Base-by-base conservation (phyloP, 2,329 filamentous ascomycete species). In the Sporothrix pseudoabietina region DNA sequence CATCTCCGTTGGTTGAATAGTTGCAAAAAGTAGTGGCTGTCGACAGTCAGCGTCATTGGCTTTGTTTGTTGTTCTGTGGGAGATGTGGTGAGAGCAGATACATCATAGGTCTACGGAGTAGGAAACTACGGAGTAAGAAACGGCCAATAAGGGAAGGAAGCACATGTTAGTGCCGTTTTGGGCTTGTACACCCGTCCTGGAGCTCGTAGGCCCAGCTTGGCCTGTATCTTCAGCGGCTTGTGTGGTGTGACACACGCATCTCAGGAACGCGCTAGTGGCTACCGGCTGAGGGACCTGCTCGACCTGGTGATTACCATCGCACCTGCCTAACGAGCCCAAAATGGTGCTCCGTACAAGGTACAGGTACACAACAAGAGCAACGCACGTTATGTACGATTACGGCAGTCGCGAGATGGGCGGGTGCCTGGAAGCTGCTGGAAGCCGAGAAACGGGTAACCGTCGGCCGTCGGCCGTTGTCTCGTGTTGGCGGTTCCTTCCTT, bases 21-120 rank as follows among this genome's bases (percentile, higher is more conserved):
- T 39, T 30, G n/a, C 7, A 35, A 4, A 32, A 54, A 22, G 19
- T 39, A 16, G 32, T 70, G 30, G 39, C 41, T 68, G 66, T 22
- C 66, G 66, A 54, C 69, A 71, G 69, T 71, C 69, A 71, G 69
- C 69, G 69, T 71, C 69, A 57, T 59, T 26, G 26, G 44, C 66
- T 59, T 70, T 47, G 49, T 57, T 44, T 69, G 35, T 55, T 69
- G 59, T 26, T 35, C 44, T 41, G 9, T 30, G 39, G 4, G 39
- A 26, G 61, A 65, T 47, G 61, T 65, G 39, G 61, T 65, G n/a
- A 30, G 61, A 65, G 55, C 30, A 6, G 52, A 26, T 22, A 30
- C 52, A 26, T 26, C 22, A 55, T 55, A 26, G 9, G 52, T 55
- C 26, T 22, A n/a, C n/a, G n/a, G n/a, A n/a, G n/a, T n/a, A 26